Percentiles rank a stretch among this genome's conserved stretches.
Evolutionary conservation across 202 grass and related monocot species (phyloP).

Genomic region (Elaeis oleifera): DNA sequence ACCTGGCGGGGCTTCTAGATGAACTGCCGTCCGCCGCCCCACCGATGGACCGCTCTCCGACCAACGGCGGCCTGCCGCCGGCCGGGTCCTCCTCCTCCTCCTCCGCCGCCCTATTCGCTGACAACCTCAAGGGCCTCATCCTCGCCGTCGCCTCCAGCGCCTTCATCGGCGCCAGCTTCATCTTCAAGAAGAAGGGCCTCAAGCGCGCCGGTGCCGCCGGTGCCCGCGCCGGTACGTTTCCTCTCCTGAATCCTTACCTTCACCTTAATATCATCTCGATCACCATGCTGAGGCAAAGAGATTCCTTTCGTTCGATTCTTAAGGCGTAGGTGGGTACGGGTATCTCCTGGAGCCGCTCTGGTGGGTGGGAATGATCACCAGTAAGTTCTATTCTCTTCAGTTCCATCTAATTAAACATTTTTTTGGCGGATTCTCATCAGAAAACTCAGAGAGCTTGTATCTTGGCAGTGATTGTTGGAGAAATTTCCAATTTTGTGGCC

Average conservation of each 20-base stretch:
- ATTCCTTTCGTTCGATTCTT: conserved; percentile 8
- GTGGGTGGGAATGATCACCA: conserved; percentile 94
- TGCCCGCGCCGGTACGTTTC: conserved; percentile 52
- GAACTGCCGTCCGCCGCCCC: conserved; percentile 2
- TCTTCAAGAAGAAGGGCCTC: conserved; percentile 97
- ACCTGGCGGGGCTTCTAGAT: conserved; percentile 20
- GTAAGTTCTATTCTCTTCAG: conserved; percentile 35
- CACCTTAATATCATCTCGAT: neutral
- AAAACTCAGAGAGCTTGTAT: conserved; percentile 9
- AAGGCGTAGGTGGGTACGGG: conserved; percentile 82
- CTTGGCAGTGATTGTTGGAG: conserved; percentile 73
- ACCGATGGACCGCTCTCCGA: conserved; percentile 22
- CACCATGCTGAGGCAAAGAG: conserved; percentile 4
- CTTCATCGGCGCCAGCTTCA: conserved; percentile 98
- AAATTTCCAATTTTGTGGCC: conserved; percentile 87
- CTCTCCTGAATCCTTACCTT: neutral
- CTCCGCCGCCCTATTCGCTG: conserved; percentile 43
- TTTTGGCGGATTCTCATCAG: no score
- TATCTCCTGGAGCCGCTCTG: conserved; percentile 92
- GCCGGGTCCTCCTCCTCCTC: conserved; percentile 35
- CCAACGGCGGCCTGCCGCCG: conserved; percentile 9
- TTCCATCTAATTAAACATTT: neutral
- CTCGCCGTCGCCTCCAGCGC: conserved; percentile 81
- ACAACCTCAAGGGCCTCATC: conserved; percentile 80
- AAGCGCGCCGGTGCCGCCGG: conserved; percentile 64